Evolutionary conservation across 2,329 filamentous ascomycete genomes (phyloP), one percentile per base, ranked within the genome.

Genomic region (Metarhizium anisopliae): DNA sequence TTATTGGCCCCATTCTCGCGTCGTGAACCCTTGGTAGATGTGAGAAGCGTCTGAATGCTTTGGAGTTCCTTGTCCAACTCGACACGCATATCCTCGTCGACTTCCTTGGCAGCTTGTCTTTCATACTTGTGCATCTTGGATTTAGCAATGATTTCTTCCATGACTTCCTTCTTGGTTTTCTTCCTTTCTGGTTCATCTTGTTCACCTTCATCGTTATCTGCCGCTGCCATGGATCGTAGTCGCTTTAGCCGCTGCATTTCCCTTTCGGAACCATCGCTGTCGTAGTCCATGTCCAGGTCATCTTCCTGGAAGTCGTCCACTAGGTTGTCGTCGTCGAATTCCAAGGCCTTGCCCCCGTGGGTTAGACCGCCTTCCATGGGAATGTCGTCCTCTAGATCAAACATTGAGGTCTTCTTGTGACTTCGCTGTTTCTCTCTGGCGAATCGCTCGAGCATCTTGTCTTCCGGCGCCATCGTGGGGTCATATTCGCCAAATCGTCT

Each of bases 91-190:
- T 96, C 93, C 52, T 95, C 90, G 63, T 99, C 94, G 52, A 94
- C 90, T 59, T 97, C 94, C 67, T 96, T 96, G 32, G 84, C 84
- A 58, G 90, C 86, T 71, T 99, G 94, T 45, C 94, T 85, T 73
- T 97, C 92, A 67, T 93, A 92, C 73, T 96, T 97, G 79, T 96
- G 82, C 59, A 89, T 79, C 68, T 99, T 99, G 1, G 93, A 97
- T 72, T 99, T 99, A 58, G 92, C 90, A 62, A 99, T 96, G 59
- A 99, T 81, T 71, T 99, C 95, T 66, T 96, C 88, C 90, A 97
- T 96, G 52, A 99, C 89, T 71, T 99, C 94, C 54, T 94, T 89
- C 73, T 96, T 97, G 3, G 86, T 86, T 76, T 96, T 99, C 71
- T 96, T 96, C 57, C 87, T 82, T 64, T 93, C 87, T 0, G 90